A percentile compares a stretch with the other conserved stretches of the same genome.
phyloP scores from a whole-genome alignment of 371 early-diverging fungal species.

The Blakeslea trispora region DNA sequence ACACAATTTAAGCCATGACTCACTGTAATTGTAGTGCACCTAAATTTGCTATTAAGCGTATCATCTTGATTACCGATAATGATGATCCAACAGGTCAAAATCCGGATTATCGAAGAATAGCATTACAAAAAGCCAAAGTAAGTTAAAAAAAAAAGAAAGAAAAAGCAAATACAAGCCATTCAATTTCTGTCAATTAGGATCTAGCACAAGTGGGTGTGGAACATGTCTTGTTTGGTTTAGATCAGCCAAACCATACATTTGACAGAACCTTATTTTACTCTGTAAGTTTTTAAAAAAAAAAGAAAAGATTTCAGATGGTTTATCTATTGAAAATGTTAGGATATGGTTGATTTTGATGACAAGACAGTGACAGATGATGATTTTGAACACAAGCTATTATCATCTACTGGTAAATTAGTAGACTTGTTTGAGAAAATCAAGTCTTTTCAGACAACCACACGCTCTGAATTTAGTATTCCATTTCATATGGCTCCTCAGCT shows the following conservation, averaged over 20 bases:
- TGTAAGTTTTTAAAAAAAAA: constrained; percentile 29
- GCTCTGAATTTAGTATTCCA: constrained; percentile 20
- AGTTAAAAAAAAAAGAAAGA: too few species aligned
- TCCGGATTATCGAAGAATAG: constrained; percentile 46
- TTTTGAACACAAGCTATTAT: not conserved
- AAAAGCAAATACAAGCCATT: not conserved
- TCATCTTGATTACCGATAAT: constrained; percentile 71
- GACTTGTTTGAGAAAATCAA: constrained; percentile 8
- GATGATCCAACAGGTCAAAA: constrained; percentile 62
- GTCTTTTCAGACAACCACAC: constrained; percentile 1
- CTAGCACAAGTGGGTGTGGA: constrained; percentile 52
- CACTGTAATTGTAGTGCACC: constrained; percentile 31
- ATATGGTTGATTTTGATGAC: not conserved
- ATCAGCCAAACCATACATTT: constrained; percentile 46
- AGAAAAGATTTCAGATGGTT: not conserved
- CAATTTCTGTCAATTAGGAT: constrained; percentile 31
- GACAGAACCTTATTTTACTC: constrained; percentile 51
- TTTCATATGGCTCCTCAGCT: constrained; percentile 13
- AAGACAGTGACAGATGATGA: not conserved
- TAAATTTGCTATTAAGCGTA: constrained; percentile 56
- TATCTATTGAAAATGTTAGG: not conserved
- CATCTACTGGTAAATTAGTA: constrained; percentile 1
- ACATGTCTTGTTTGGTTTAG: constrained; percentile 61
- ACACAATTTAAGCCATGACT: too few species aligned
- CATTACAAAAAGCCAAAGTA: constrained; percentile 60